Conservation (phyloP, 2,329 filamentous ascomycete species). For the Fusarium dimerum region DNA sequence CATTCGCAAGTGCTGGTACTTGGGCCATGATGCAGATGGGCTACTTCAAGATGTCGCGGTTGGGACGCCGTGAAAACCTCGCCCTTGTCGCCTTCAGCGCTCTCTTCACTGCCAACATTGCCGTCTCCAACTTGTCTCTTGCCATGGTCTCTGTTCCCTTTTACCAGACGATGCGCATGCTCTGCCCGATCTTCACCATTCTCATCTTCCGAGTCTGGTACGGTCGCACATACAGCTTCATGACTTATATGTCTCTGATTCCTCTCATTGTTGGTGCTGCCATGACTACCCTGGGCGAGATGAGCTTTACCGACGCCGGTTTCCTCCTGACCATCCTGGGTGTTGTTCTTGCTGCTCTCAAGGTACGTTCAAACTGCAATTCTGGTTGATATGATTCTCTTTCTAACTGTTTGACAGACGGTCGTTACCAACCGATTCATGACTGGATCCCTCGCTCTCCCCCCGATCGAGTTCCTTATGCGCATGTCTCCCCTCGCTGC, state of each 20-base stretch:
- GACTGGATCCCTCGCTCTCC: slow-evolving; percentile 59
- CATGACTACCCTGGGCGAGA: slow-evolving; percentile 62
- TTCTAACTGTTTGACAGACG: slow-evolving; percentile 41
- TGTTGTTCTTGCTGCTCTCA: slow-evolving; percentile 55
- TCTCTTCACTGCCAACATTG: slow-evolving; percentile 65
- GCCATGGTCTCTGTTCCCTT: slow-evolving; percentile 65
- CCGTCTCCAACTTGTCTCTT: slow-evolving; percentile 64
- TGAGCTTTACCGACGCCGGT: slow-evolving; percentile 60
- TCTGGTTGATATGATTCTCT: not conserved
- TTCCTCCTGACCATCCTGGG: slow-evolving; percentile 57
- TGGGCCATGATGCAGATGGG: slow-evolving; percentile 52
- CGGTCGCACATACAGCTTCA: slow-evolving; percentile 52
- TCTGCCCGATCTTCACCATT: slow-evolving; percentile 62
- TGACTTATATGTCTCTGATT: slow-evolving; percentile 60
- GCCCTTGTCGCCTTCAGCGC: slow-evolving; percentile 60
- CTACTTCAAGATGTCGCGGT: slow-evolving; percentile 52
- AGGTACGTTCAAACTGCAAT: slow-evolving; percentile 38
- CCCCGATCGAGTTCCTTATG: slow-evolving; percentile 61
- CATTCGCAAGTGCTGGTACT: slow-evolving; percentile 59
- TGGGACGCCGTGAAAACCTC: slow-evolving; percentile 54
- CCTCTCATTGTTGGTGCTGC: slow-evolving; percentile 62
- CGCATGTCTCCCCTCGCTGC: slow-evolving; percentile 64
- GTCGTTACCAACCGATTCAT: slow-evolving; percentile 66
- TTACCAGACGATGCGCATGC: slow-evolving; percentile 65
- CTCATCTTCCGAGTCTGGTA: slow-evolving; percentile 61